Conservation (phyloP, 2,329 filamentous ascomycete species). For the Aspergillus sojae region DNA sequence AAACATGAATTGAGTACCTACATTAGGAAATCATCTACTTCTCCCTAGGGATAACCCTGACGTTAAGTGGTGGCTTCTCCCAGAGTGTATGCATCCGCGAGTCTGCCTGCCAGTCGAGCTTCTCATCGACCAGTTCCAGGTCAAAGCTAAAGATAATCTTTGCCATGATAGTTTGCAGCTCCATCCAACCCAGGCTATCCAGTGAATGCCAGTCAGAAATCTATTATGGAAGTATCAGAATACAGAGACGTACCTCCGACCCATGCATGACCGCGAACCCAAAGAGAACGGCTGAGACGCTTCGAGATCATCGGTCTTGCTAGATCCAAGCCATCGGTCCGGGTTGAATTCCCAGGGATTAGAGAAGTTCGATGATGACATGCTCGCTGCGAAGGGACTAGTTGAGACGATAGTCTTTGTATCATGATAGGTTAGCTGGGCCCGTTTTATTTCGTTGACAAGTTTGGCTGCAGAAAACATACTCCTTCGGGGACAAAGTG, state of each 20-base stretch:
- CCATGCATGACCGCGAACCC: not conserved
- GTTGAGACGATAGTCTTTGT: not conserved
- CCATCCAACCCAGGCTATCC: constrained; percentile 20
- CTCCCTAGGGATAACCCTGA: not conserved
- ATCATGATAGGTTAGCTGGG: too few relatives aligned
- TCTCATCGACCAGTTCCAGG: constrained; percentile 20
- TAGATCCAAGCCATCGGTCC: not conserved
- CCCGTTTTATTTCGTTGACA: too few relatives aligned
- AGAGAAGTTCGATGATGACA: not conserved
- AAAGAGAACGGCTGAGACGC: not conserved
- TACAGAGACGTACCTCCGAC: not conserved
- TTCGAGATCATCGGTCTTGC: not conserved
- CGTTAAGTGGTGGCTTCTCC: not conserved
- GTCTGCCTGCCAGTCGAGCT: constrained; percentile 16
- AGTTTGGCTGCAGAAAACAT: too few relatives aligned
- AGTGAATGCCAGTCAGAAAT: not conserved
- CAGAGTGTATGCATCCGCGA: constrained; percentile 7
- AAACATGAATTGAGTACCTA: too few relatives aligned
- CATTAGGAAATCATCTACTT: too few relatives aligned
- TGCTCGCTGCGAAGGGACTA: not conserved
- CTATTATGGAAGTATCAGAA: not conserved
- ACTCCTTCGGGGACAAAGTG: too few relatives aligned
- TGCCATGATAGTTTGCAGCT: constrained; percentile 24
- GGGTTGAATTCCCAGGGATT: not conserved
- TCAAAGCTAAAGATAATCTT: constrained; percentile 29